These are phyloP conservation scores for Theileria equi DNA, from an alignment of 169 alveolate genomes.

Conservation along the genomic window DNA sequence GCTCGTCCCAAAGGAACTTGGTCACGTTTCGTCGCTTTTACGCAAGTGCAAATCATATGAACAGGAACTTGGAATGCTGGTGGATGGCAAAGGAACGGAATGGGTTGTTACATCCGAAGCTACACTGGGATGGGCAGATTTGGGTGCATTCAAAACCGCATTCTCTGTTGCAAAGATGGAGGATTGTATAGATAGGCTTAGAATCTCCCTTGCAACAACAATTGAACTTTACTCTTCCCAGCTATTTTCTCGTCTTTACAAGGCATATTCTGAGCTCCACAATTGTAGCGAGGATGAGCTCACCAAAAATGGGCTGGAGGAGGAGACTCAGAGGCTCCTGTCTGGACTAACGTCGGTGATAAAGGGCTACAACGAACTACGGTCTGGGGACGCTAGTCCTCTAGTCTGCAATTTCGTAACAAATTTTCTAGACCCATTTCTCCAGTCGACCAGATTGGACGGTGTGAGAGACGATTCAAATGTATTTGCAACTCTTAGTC, in stretches of 20 bases:
- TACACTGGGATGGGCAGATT: neutral
- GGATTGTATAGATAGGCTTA: neutral
- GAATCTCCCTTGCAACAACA: neutral
- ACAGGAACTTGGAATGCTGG: neutral
- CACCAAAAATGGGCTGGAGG: neutral
- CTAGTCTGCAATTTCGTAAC: conserved; percentile 1
- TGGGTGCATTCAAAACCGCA: neutral
- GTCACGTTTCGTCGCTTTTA: conserved; percentile 2
- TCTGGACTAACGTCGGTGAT: conserved; percentile 44
- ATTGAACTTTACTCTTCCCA: conserved; percentile 14
- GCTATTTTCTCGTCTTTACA: conserved; percentile 17
- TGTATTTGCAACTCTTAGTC: conserved; percentile 14
- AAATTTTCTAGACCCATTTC: conserved; percentile 2
- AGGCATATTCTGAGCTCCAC: conserved; percentile 24
- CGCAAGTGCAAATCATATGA: conserved; percentile 26
- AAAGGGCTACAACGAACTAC: conserved; percentile 35
- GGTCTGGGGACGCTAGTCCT: neutral
- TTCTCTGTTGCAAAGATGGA: neutral
- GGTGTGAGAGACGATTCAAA: neutral
- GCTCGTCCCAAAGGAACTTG: conserved; percentile 37
- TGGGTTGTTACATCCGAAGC: neutral
- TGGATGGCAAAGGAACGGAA: neutral
- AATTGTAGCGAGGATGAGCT: neutral
- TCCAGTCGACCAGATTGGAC: neutral
- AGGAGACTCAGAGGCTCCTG: conserved; percentile 19